Base-by-base conservation (phyloP, 345 rosid genomes). In the Eucalyptus pumila region DNA sequence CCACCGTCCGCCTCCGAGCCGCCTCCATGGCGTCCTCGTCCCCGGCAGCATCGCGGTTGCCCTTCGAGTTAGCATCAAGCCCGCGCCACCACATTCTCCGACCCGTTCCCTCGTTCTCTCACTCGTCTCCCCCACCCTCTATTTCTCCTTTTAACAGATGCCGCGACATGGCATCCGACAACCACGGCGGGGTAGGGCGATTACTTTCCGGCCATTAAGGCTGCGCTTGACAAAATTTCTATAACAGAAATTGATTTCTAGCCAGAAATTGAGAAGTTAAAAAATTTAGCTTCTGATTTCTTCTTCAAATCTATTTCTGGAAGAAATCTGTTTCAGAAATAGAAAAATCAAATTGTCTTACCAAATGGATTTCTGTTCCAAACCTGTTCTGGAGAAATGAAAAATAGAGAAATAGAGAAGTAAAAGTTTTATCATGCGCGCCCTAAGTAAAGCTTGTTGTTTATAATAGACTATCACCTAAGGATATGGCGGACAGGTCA, bases 11-110 rank as follows among this genome's bases (percentile, higher is more conserved):
- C 80, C 80, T 69, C 42, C 11, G 7, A 17, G 2, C 81, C 26
- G 8, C 23, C 81, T 17, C 44, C 81, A 37, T 6, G 24, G 40
- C 26, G 1, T 72, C 45, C 45, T 37, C 7, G 0, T 9, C 24
- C 0, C 44, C 11, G 4, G 44, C 42, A 34, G 13, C 80, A 69
- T 9, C 44, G 1, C 13, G 12, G 12, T 37, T 17, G 44, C 44
- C 44, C 80, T 69, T 32, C 0, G 8, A 60, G 67, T 7, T 27
- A 13, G 19, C 19, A 0, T n/a, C 24, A 0, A 69, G 44, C 0
- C 17, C 0, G 24, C 80, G 2, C 42, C 24, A 1, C 37, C 37
- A 65, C 37, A n/a, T n/a, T 65, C 40, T 65, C 76, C 37, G 3
- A 2, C 3, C 9, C 9, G 2, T 65, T 65, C 72, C 72, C 37